A percentile compares a stretch with the other conserved stretches of the same genome.
These are phyloP conservation scores for Annulohypoxylon maeteangense DNA, from an alignment of 495 filamentous ascomycete genomes.

Conservation along the genomic window DNA sequence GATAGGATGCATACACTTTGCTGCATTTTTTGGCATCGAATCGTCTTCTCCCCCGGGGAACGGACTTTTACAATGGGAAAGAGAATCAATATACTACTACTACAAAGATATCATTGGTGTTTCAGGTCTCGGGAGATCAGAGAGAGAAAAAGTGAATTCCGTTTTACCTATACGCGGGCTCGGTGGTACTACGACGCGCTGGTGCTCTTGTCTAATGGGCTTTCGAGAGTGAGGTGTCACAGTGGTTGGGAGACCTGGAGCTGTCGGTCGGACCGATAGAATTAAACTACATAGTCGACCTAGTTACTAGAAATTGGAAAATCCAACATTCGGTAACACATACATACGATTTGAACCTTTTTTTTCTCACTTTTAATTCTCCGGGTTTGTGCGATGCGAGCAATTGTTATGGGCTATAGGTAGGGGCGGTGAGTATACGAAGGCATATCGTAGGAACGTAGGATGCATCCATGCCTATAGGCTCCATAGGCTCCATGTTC, in stretches of 20 bases:
- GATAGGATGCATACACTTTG: background rate
- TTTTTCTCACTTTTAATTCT: too few relatives aligned
- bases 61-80: background rate
- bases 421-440: constrained; percentile 14
- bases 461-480: constrained; percentile 7
- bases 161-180: background rate
- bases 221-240: constrained; percentile 3
- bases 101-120: constrained; percentile 9
- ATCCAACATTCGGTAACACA: constrained; percentile 29
- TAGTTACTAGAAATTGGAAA: constrained; percentile 39
- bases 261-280: constrained; percentile 25
- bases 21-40: constrained; percentile 34
- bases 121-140: background rate
- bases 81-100: constrained; percentile 2
- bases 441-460: constrained; percentile 15
- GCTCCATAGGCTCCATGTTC: constrained; percentile 5
- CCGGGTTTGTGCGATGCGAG: background rate
- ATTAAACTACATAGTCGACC: constrained; percentile 12
- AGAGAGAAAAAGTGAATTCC: constrained; percentile 8
- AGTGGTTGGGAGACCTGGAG: background rate
- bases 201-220: background rate
- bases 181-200: constrained; percentile 5
- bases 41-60: background rate
- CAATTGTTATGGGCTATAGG: background rate
- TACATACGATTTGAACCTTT: background rate